Conservation (phyloP, 2,329 filamentous ascomycete genomes). For the Immersiporthe knoxdaviesiana region DNA sequence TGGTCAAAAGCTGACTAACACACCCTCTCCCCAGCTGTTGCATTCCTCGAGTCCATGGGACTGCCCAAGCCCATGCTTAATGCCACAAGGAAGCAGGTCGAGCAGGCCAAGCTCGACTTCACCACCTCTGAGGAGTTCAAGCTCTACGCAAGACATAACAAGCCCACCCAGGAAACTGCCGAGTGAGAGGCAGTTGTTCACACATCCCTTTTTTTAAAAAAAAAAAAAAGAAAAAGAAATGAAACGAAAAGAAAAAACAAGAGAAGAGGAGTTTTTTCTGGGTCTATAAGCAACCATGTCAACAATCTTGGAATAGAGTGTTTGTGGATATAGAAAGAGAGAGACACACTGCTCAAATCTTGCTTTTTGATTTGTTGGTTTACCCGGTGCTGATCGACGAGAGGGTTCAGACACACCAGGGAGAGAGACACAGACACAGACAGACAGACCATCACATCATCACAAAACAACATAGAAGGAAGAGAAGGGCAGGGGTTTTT, state of each 20-base stretch:
- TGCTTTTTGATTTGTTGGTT: background rate
- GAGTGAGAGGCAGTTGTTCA: constrained; percentile 25
- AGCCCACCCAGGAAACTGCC: constrained; percentile 47
- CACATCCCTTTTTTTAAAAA: too few species aligned
- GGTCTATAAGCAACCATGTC: constrained; percentile 27
- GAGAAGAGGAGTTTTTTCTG: too few species aligned
- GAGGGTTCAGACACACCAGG: background rate
- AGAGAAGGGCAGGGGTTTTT: background rate
- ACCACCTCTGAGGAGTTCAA: constrained; percentile 61
- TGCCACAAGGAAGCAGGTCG: constrained; percentile 62
- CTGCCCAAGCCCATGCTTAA: constrained; percentile 63
- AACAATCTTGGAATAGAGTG: constrained; percentile 28
- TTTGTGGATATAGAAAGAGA: constrained; percentile 26
- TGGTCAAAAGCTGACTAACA: constrained; percentile 18
- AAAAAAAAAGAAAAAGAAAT: too few species aligned
- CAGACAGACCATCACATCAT: background rate
- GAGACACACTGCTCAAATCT: constrained; percentile 2
- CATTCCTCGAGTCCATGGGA: constrained; percentile 67
- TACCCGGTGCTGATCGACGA: background rate
- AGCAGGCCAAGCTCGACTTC: constrained; percentile 62
- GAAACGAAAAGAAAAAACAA: too few species aligned
- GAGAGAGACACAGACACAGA: background rate
- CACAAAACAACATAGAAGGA: background rate
- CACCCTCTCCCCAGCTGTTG: constrained; percentile 48
- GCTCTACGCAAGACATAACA: constrained; percentile 65